These are phyloP conservation scores for Rhytidhysteron rufulum DNA, from an alignment of 2,329 filamentous ascomycete species.

Conservation along the genomic window DNA sequence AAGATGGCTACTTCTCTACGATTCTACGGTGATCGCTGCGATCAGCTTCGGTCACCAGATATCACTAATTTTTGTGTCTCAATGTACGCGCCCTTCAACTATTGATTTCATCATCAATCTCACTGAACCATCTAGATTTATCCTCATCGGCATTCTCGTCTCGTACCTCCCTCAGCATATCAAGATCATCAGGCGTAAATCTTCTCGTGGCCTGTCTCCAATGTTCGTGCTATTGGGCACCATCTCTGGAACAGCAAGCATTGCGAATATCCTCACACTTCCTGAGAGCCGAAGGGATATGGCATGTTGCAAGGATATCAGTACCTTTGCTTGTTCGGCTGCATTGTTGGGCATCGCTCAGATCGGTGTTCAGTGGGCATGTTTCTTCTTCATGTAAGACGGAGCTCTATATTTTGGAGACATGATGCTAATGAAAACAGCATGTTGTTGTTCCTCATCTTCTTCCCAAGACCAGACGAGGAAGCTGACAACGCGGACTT, in stretches of 20 bases:
- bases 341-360: slow-evolving; percentile 86
- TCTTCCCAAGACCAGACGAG: slow-evolving; percentile 58
- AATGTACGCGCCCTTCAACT: not conserved
- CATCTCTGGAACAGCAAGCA: slow-evolving; percentile 80
- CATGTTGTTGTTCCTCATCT: slow-evolving; percentile 88
- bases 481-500: slow-evolving; percentile 29
- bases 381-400: slow-evolving; percentile 80
- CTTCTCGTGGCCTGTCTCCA: slow-evolving; percentile 90
- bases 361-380: slow-evolving; percentile 86
- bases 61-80: slow-evolving; percentile 1
- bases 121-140: slow-evolving; percentile 49
- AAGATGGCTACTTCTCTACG: no score
- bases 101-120: not conserved
- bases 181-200: slow-evolving; percentile 80
- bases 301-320: slow-evolving; percentile 78
- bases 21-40: not conserved
- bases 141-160: slow-evolving; percentile 81
- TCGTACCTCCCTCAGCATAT: slow-evolving; percentile 95
- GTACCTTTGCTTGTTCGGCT: slow-evolving; percentile 76
- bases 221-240: slow-evolving; percentile 94
- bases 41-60: not conserved
- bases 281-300: slow-evolving; percentile 81
- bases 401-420: not conserved
- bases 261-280: slow-evolving; percentile 87
- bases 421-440: slow-evolving; percentile 46